Base-by-base conservation (phyloP, 208 protist species). In the Leishmania lainsoni region DNA sequence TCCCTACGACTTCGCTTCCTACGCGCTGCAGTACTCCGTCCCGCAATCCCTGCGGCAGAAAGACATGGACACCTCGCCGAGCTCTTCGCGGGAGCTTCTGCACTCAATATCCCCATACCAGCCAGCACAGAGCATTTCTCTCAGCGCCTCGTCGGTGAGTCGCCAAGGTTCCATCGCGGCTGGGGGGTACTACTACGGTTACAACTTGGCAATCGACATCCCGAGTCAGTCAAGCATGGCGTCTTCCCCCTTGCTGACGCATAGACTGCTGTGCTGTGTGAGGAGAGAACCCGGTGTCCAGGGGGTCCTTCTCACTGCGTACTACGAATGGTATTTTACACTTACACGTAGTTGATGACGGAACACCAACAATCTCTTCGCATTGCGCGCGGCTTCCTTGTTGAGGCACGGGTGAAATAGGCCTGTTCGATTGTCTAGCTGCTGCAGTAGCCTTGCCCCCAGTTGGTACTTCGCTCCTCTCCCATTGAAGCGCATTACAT, bases 121-220 rank as follows among this genome's bases (percentile, higher is more conserved):
- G 32, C 65, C 32, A 35, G 65, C 77, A 48, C 77, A 22, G 49
- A 81, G 52, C 26, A 73, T 70, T 17, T 81, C 81, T 32, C 45
- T 73, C 45, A 65, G 14, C n/a, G 59, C 52, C n/a, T 78, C 77
- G 0, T 59, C 52, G 3, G 72, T 29, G n/a, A 52, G 63, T 16
- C 59, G 12, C 1, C 72, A 32, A 48, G 78, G 76, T 32, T 86
- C 82, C 29, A 48, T 83, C 2, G 54, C 79, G 26, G 66, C 78
- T 12, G 82, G 79, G 3, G 77, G 78, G 22, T 86, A 85, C 66
- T 89, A 86, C 76, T 81, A 80, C 66, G 86, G 79, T 73, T 89
- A 86, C 76, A 81, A 89, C 59, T 84, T 81, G 5, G 79, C 61
- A 26, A n/a, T 72, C 9, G 76, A 75, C 45, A 84, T 49, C n/a